Base-by-base conservation (phyloP, 1,284 basidiomycete genomes). In the Baeospora myosura region DNA sequence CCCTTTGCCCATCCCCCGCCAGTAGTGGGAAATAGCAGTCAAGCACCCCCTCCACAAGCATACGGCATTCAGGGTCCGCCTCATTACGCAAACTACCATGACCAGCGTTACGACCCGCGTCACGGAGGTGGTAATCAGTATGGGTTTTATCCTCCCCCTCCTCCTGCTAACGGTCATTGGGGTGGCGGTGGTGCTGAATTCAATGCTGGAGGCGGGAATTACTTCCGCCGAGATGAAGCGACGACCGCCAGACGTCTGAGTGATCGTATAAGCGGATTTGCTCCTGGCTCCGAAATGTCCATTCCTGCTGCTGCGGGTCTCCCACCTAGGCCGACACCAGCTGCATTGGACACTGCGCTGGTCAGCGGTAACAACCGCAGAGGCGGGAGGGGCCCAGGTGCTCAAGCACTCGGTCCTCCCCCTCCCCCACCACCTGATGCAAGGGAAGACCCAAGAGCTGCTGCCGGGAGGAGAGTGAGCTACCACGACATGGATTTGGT, bases 401-500 rank as follows among this genome's bases (percentile, higher is more conserved):
- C 11, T 21, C 14, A 12, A n/a, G 16, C 11, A 14, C n/a, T 14
- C 49, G 74, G 78, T 2, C 74, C 74, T 1, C 75, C 74, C 2
- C 81, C 82, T 1, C 84, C 84, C 1, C 86, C 86, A 12, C 87
- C 87, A 11, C 81, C 85, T 41, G 82, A 89, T 63, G 87, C 82
- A 24, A 88, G 87, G 61, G 87, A 89, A 59, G 86, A 89, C 59
- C 86, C 86, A n/a, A 65, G 86, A 41, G 86, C 86, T n/a, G 78
- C 81, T 29, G 81, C 81, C 26, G 86, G 87, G 20, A 79, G 76
- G 65, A 76, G 85, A 61, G 75, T 89, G 44, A 88, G 85, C 63
- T 89, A 89, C 56, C 82, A 89, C 57, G 87, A 89, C 60, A 88
- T 89, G 82, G 86, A 89, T 64, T 64, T 84, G 55, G 87, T 89